Conservation (phyloP, 1,284 basidiomycete genomes). For the Cryptococcus sp. region DNA sequence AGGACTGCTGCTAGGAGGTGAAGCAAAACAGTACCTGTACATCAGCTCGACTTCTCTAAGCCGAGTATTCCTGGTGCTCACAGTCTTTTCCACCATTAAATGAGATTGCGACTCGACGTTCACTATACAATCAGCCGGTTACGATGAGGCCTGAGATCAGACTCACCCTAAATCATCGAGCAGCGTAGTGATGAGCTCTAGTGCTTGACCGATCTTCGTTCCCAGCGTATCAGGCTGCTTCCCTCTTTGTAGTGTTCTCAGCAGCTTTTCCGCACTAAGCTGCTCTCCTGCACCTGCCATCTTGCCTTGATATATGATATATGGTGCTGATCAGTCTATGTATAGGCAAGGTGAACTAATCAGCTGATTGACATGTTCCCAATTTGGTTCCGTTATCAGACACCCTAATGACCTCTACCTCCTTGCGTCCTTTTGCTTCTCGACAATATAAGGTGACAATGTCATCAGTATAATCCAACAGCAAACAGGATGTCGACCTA, state of each 20-base stretch:
- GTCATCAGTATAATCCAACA: no score
- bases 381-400: no score
- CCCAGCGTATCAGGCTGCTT: conserved; percentile 43
- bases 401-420: no score
- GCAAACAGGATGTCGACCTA: no score
- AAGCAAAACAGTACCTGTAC: conserved; percentile 81
- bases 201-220: conserved; percentile 63
- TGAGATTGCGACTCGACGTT: conserved; percentile 70
- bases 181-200: conserved; percentile 70
- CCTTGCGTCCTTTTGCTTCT: no score
- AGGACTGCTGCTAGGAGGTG: conserved; percentile 79
- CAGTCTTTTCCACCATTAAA: conserved; percentile 99
- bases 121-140: conserved; percentile 47
- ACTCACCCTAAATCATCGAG: conserved; percentile 69
- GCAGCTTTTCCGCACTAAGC: conserved; percentile 15
- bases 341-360: no score
- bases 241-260: conserved; percentile 30
- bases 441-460: no score
- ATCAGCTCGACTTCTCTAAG: not conserved
- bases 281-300: no score
- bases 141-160: not conserved
- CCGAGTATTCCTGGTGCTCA: conserved; percentile 51
- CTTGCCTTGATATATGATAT: no score
- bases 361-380: no score
- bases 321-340: no score